Base-by-base conservation (phyloP, 140 eudicot genomes). In the Stevia rebaudiana region DNA sequence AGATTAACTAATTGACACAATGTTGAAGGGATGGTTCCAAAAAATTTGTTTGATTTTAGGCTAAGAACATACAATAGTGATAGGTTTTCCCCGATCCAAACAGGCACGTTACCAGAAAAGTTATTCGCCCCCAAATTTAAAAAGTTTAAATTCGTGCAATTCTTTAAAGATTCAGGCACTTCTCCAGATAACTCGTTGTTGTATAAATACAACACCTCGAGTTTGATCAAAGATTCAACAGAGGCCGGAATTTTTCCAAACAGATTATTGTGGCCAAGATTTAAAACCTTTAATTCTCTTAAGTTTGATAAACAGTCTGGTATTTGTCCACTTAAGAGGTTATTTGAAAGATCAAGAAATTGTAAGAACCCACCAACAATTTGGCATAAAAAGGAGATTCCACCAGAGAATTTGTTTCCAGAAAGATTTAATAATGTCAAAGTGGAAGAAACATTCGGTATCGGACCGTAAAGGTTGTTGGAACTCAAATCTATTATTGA, bases 141-240 rank as follows among this genome's bases (percentile, higher is more conserved):
- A 3, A 24, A 60, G 6, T 10, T 39, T 39, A 60, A 21, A 19
- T 1, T 18, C 1, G 50, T 60, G 66, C 66, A 60, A 16, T 60
- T 67, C 37, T 54, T 30, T 19, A 72, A 17, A 24, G 77, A 58
- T 40, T 3, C 1, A 0, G 79, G 79, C 42, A 79, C 19, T 23
- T 79, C 74, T 19, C 79, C 83, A 1, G 62, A 63, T 12, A 79
- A 63, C 13, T 50, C 36, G n/a, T 62, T 72, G 12, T 49, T 63
- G 57, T 63, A 62, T 42, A 74, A 57, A 19, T 5, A 10, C 60
- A 78, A 63, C 11, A 30, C 39, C 33, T 52, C 40, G 1, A 79
- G 50, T 42, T 41, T 2, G 12, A 16, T 10, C 55, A 79, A 6
- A 21, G 37, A 17, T 25, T 77, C 78, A 22, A 70, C n/a, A 13